phyloP scores from a whole-genome alignment of 768 basidiomycete species.

The Arthromyces matolae region DNA sequence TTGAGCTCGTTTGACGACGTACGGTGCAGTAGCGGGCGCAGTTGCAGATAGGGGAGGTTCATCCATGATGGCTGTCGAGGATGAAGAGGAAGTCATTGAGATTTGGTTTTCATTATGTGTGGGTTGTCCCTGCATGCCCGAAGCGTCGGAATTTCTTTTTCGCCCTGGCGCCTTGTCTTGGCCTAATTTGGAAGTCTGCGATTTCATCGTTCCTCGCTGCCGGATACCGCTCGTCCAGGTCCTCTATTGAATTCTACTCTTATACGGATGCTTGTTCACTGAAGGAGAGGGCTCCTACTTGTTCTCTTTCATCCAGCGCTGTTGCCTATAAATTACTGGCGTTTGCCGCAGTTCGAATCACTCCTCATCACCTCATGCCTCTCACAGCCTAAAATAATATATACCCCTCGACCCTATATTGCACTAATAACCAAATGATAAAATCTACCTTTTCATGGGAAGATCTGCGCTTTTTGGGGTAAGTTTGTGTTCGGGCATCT shows the following conservation, averaged over 20 bases:
- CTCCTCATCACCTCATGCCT: slow-evolving; percentile 8
- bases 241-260: neutral
- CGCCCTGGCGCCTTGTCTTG: slow-evolving; percentile 9
- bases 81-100: slow-evolving; percentile 6
- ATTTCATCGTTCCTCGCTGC: slow-evolving; percentile 9
- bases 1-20: slow-evolving; percentile 7
- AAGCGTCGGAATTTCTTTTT: slow-evolving; percentile 15
- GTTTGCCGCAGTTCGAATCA: slow-evolving; percentile 14
- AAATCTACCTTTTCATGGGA: slow-evolving; percentile 13
- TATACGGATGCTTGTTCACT: slow-evolving; percentile 5
- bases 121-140: slow-evolving; percentile 16
- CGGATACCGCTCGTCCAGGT: slow-evolving; percentile 2
- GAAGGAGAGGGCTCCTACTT: slow-evolving; percentile 9
- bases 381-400: neutral
- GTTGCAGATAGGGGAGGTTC: slow-evolving; percentile 9
- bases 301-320: slow-evolving; percentile 10
- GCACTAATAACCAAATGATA: no score
- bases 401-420: slow-evolving; percentile 15
- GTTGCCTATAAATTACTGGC: slow-evolving; percentile 11
- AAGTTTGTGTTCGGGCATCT: slow-evolving; percentile 6
- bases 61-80: slow-evolving; percentile 17
- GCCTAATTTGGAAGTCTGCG: slow-evolving; percentile 14
- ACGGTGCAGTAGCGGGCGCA: slow-evolving; percentile 16
- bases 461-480: slow-evolving; percentile 14
- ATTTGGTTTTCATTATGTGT: slow-evolving; percentile 14